Evolutionary conservation across 1,284 basidiomycete species (phyloP), one percentile per base, ranked within the genome.

Genomic region (Spongiforma sp.): DNA sequence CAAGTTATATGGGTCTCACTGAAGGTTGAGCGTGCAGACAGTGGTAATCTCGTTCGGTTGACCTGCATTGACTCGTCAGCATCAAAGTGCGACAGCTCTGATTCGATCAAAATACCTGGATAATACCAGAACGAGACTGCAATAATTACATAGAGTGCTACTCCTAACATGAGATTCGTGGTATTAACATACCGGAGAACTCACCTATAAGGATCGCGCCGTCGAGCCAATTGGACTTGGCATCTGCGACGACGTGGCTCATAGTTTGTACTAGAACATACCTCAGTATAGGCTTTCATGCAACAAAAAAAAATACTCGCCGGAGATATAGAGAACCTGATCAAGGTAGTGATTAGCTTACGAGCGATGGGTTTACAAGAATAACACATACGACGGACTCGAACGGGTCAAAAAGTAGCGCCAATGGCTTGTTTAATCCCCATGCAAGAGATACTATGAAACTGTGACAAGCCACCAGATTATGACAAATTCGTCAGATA

Each of bases 151-250:
- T 81, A 81, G 14, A 81, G 64, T 15, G 74, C 80, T 79, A 57
- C 57, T 58, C 6, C 21, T 3, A 1, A 54, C 54, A 59, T 68
- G 32, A 67, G 61, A 21, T 5, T 26, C 9, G 9, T 39, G 10
- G 34, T 15, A 50, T 24, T 36, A 19, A 19, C 33, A 21, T 14
- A 30, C 3, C 32, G 24, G 39, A 53, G 52, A 56, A 76, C 83
- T 72, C 72, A 89, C 88, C 84, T 80, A 93, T 89, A 21, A 93
- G 79, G 69, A 93, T 88, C 71, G 89, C 83, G 6, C 91, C 91
- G 73, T 92, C 89, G 0, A 91, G 79, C 88, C 91, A 95, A 75
- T 95, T 94, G 6, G 92, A 93, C 75, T 93, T 90, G 34, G 93
- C 94, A 74, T 95, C 93, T 60, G 87, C 85, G 9, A 94, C 89